These are phyloP conservation scores for Talaromyces proteolyticus DNA, from an alignment of 495 filamentous ascomycete species.

Conservation along the genomic window DNA sequence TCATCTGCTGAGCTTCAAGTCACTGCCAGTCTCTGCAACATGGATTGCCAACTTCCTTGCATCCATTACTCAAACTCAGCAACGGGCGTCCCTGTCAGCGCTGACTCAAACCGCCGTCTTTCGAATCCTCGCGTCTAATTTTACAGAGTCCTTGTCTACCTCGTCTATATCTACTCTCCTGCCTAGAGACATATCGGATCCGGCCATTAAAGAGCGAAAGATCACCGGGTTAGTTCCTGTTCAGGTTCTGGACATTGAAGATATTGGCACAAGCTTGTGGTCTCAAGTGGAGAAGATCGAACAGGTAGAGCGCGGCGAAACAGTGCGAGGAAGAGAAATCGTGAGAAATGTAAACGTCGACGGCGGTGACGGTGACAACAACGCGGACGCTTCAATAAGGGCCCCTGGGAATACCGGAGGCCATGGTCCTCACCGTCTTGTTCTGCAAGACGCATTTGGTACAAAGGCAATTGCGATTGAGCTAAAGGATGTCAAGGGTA, in stretches of 20 bases:
- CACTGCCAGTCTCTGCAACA: constrained; percentile 31
- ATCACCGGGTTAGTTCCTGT: constrained; percentile 59
- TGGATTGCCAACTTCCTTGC: constrained; percentile 41
- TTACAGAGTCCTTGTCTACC: constrained; percentile 53
- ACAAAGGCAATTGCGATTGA: constrained; percentile 69
- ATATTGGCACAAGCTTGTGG: constrained; percentile 71
- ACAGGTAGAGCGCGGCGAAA: constrained; percentile 75
- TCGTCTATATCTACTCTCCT: constrained; percentile 41
- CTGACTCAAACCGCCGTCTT: constrained; percentile 74
- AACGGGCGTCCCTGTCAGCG: constrained; percentile 61
- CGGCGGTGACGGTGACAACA: constrained; percentile 25
- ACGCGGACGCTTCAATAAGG: constrained; percentile 6
- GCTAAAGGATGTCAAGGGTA: constrained; percentile 54
- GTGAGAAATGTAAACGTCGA: constrained; percentile 61
- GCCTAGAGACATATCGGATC: constrained; percentile 49
- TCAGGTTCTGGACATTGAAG: constrained; percentile 81
- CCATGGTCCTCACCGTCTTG: constrained; percentile 67
- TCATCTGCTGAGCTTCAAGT: constrained; percentile 36
- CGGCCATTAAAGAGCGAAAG: constrained; percentile 43
- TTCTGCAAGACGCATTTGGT: constrained; percentile 76
- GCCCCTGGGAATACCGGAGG: constrained; percentile 15
- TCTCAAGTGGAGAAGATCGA: constrained; percentile 84
- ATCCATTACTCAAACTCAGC: constrained; percentile 24
- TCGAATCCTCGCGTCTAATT: constrained; percentile 73
- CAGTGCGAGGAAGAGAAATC: constrained; percentile 73